These are phyloP conservation scores for Penicillium thymicola DNA, from an alignment of 2,329 filamentous ascomycete genomes.

Conservation along the genomic window DNA sequence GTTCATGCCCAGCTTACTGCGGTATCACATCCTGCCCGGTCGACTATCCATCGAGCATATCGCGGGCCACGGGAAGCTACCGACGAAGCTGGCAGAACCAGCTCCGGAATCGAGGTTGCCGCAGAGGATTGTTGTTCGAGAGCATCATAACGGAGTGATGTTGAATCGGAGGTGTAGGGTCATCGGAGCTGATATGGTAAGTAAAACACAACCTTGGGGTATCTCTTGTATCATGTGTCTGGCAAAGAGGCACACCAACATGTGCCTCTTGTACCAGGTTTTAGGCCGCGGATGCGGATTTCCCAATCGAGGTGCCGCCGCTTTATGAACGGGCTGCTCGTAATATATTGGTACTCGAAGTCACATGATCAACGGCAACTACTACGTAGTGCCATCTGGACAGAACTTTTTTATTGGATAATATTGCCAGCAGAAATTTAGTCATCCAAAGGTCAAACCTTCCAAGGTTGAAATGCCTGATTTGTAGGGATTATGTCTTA, in stretches of 20 bases:
- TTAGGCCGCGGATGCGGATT: no score
- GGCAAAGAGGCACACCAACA: not conserved
- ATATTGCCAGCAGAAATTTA: no score
- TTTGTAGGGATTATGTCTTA: no score
- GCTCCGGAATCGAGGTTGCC: constrained; percentile 58
- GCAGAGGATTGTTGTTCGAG: constrained; percentile 67
- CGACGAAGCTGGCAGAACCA: constrained; percentile 60
- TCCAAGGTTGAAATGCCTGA: no score
- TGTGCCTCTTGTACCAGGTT: no score
- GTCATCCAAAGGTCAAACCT: no score
- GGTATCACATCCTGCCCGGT: constrained; percentile 71
- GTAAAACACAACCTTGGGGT: constrained; percentile 2
- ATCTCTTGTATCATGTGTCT: not conserved
- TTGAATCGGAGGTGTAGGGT: constrained; percentile 77
- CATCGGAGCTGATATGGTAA: constrained; percentile 66
- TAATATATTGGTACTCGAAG: no score
- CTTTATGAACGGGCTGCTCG: no score
- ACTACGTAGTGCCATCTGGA: no score
- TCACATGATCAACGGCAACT: no score
- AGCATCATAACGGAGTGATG: constrained; percentile 61
- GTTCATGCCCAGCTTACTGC: constrained; percentile 67
- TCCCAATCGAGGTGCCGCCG: no score
- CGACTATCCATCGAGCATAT: constrained; percentile 61
- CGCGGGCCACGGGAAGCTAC: constrained; percentile 66
- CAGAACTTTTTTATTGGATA: no score